Conservation (phyloP, 1,284 basidiomycete species). For the Pulchroboletus neoregius region DNA sequence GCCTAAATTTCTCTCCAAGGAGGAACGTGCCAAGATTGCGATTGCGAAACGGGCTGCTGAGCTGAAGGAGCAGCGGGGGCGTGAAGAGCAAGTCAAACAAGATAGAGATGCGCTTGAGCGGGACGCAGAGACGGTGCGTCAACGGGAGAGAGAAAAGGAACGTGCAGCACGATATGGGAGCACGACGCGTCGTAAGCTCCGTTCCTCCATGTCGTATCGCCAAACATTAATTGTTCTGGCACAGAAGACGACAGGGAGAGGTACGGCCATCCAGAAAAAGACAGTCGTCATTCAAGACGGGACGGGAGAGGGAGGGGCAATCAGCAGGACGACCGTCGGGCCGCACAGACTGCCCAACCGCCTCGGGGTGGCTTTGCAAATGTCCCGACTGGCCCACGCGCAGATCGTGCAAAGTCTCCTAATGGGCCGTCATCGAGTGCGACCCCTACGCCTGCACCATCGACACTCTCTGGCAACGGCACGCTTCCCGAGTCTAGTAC, state of each 20-base stretch:
- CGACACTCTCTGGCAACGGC: slow-evolving; percentile 35
- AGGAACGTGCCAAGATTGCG: slow-evolving; percentile 83
- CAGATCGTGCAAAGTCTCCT: slow-evolving; percentile 53
- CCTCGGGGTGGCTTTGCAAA: slow-evolving; percentile 48
- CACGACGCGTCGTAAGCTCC: slow-evolving; percentile 38
- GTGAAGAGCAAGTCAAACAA: slow-evolving; percentile 50
- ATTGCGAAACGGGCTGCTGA: slow-evolving; percentile 82
- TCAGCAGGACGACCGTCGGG: slow-evolving; percentile 34
- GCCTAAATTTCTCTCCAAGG: slow-evolving; percentile 88
- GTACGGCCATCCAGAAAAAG: slow-evolving; percentile 50
- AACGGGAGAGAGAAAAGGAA: slow-evolving; percentile 36
- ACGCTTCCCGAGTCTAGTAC: slow-evolving; percentile 35
- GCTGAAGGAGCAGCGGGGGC: slow-evolving; percentile 64
- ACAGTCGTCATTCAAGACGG: slow-evolving; percentile 36
- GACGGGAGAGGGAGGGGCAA: slow-evolving; percentile 32
- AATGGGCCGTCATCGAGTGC: slow-evolving; percentile 30
- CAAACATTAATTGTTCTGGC: slow-evolving; percentile 15
- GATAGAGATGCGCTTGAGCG: slow-evolving; percentile 70
- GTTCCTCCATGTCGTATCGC: slow-evolving; percentile 27
- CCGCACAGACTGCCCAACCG: slow-evolving; percentile 34
- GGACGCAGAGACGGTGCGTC: slow-evolving; percentile 66
- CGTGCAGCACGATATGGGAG: slow-evolving; percentile 27
- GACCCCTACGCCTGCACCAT: slow-evolving; percentile 38
- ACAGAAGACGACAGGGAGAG: slow-evolving; percentile 61
- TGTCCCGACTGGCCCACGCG: slow-evolving; percentile 80